Conservation (phyloP, 2,329 filamentous ascomycete species). For the Apiospora phragmitis region DNA sequence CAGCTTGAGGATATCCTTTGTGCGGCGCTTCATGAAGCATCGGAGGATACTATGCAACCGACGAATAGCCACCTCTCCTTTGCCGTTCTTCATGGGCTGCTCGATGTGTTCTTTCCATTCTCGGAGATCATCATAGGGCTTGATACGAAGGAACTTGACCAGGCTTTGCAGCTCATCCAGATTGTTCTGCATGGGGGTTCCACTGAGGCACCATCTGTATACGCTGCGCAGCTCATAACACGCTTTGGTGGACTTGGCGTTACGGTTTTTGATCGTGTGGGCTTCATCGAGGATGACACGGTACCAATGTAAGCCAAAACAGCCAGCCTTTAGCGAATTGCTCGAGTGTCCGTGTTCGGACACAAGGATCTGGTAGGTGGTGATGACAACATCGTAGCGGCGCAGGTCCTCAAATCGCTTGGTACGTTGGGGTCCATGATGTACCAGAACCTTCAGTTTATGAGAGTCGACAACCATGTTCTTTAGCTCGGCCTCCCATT, state of each 20-base stretch:
- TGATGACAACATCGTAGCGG: constrained; percentile 92
- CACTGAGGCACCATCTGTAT: constrained; percentile 94
- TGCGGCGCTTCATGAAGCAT: constrained; percentile 98
- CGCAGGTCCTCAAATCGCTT: constrained; percentile 77
- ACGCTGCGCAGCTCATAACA: constrained; percentile 82
- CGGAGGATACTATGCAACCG: constrained; percentile 82
- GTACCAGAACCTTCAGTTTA: constrained; percentile 78
- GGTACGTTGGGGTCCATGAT: constrained; percentile 84
- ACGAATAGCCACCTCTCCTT: constrained; percentile 84
- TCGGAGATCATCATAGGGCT: constrained; percentile 82
- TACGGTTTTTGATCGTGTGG: constrained; percentile 97
- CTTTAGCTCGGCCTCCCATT: constrained; percentile 94
- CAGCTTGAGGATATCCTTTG: constrained; percentile 92
- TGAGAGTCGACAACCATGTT: constrained; percentile 73
- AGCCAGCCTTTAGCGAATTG: constrained; percentile 70
- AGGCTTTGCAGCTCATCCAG: constrained; percentile 93
- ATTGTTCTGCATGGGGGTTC: constrained; percentile 98
- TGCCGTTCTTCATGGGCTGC: constrained; percentile 83
- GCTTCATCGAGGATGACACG: constrained; percentile 94
- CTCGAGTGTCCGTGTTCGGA: constrained; percentile 80
- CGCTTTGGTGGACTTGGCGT: constrained; percentile 91
- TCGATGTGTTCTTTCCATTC: constrained; percentile 94
- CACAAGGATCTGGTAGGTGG: constrained; percentile 92
- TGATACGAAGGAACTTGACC: constrained; percentile 88
- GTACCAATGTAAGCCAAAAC: constrained; percentile 93